Evolutionary conservation across 306 rosid species (phyloP).

Genomic region (Prunus persica): Prunus_persica_NCBIv2 NC_034014.1:26406501-26407000

Average conservation of each 20-base stretch:
- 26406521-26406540: no score
- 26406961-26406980: background rate
- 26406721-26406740: no score
- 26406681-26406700: background rate
- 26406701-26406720: background rate
- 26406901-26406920: background rate
- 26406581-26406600: background rate
- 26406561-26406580: background rate
- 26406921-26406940: background rate
- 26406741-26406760: no score
- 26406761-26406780: no score
- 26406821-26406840: background rate
- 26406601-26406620: background rate
- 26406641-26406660: background rate
- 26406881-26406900: background rate
- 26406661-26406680: background rate
- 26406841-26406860: background rate
- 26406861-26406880: background rate
- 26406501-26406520: background rate
- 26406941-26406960: background rate
- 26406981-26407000: conserved; percentile 4
- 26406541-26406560: no score
- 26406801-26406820: background rate
- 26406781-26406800: background rate
- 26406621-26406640: background rate